Evolutionary conservation across 306 rosid genomes (phyloP), one percentile per base, ranked within the genome.

Genomic region (Mucuna pruriens): DNA sequence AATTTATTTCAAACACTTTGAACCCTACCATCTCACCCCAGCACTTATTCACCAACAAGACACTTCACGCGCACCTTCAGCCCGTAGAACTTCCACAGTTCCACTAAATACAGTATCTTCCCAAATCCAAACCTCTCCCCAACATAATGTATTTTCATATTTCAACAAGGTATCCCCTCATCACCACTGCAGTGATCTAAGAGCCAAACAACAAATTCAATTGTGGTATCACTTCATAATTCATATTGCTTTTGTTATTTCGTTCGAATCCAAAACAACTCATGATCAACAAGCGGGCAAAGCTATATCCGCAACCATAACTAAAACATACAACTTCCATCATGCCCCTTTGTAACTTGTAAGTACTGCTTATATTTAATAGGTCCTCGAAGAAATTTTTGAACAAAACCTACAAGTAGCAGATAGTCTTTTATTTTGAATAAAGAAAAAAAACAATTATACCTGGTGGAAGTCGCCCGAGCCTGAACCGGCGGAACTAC

Each of bases 401-500:
- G 31, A 29, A 1, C 31, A 29, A 29, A 29, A 29, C 31, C 2
- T 29, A 29, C 31, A 1, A 29, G 31, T 3, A 29, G 2, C 31
- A 31, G 6, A 7, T 6, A 15, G 1, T 16, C n/a, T 15, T 62
- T 31, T 34, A 31, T 6, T 58, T 5, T 12, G 26, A 8, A 15
- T 6, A 31, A 62, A 44, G 9, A 17, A 3, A 71, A 60, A 63
- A 3, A 64, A 71, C 2, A 80, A 4, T 10, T 61, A 34, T 84
- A 95, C 99, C 98, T 93, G 97, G 79, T 95, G 99, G 80, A 95
- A 95, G 82, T 95, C 97, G 13, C 99, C 98, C 48, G 99, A 95
- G 79, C 98, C 99, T 1, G 98, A 95, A 76, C 97, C 98, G 10
- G 96, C 99, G 15, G 96, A 95, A 57, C 99, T 93, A 16, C 97